These are phyloP conservation scores for Periconia sp. DNA, from an alignment of 2,329 filamentous ascomycete genomes.

Conservation along the genomic window DNA sequence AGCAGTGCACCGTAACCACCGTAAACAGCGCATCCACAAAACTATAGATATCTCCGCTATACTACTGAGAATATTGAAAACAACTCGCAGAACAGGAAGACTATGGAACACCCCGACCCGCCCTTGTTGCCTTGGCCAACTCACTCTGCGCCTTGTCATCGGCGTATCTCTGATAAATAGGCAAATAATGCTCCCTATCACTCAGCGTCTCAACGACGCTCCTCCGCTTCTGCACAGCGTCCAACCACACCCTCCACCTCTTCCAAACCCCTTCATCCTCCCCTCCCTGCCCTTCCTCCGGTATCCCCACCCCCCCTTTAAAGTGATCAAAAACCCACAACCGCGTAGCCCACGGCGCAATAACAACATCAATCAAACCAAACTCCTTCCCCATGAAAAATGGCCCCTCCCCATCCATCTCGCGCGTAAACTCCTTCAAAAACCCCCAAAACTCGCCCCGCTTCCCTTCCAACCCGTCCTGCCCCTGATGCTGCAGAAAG, in stretches of 20 bases:
- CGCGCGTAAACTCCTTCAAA: slow-evolving; percentile 61
- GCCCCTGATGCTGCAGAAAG: slow-evolving; percentile 48
- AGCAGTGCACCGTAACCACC: too few relatives aligned
- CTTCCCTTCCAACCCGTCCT: slow-evolving; percentile 50
- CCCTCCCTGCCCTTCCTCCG: slow-evolving; percentile 49
- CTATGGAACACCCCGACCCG: slow-evolving; percentile 64
- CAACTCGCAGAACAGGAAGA: slow-evolving; percentile 13
- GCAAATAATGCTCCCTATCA: slow-evolving; percentile 66
- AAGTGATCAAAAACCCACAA: slow-evolving; percentile 76
- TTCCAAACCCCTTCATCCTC: slow-evolving; percentile 62
- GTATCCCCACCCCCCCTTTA: slow-evolving; percentile 61
- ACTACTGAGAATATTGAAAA: too few relatives aligned
- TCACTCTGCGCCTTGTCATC: slow-evolving; percentile 51
- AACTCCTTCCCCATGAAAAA: slow-evolving; percentile 68
- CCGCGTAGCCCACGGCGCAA: slow-evolving; percentile 73
- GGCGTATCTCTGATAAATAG: slow-evolving; percentile 61
- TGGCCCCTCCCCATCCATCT: slow-evolving; percentile 64
- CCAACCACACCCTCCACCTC: slow-evolving; percentile 66
- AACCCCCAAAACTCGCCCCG: slow-evolving; percentile 60
- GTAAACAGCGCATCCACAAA: too few relatives aligned
- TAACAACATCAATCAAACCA: slow-evolving; percentile 68
- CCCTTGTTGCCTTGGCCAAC: slow-evolving; percentile 54
- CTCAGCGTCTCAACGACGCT: slow-evolving; percentile 71
- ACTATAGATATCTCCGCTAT: too few relatives aligned
- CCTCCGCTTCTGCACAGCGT: slow-evolving; percentile 59